Base-by-base conservation (phyloP, 2,329 filamentous ascomycete species). In the Colletotrichum higginsianum region DNA sequence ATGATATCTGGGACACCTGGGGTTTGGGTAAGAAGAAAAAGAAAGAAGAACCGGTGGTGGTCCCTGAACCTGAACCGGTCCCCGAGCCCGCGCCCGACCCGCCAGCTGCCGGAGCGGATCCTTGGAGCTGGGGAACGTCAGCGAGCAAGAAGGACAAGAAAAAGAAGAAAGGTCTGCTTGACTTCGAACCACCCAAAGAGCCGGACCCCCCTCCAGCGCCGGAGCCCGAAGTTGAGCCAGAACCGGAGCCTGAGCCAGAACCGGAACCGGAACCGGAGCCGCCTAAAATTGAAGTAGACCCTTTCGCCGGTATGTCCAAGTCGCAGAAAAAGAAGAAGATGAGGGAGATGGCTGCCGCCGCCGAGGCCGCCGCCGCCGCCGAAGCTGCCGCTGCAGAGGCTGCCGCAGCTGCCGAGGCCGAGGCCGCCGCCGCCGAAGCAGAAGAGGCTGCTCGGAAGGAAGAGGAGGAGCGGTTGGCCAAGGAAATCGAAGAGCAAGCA, bases 121-220 rank as follows among this genome's bases (percentile, higher is more conserved):
- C 68, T 13, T 85, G 82, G 83, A 82, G 80, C 16, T 81, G 79
- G 73, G 68, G 76, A 21, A 58, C 61, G 13, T 26, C 44, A 38
- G 62, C 73, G n/a, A 82, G 82, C 71, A 84, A 84, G 70, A 83
- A 80, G 50, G 70, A 76, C 30, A 82, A 80, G 71, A 87, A 86
- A 73, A 86, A 74, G 63, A 82, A 82, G 47, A 81, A 80, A 61
- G 76, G 71, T 15, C 52, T 55, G 7, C 60, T 71, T 18, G 78
- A 77, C 16, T 71, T 75, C 13, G 76, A 78, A 40, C 76, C 64
- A 16, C 72, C 77, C 11, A 78, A 77, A 23, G 77, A 79, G 16
- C 74, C 76, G 5, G 75, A 79, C 23, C 75, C 80, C 9, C 21
- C 26, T 12, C 62, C 49, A 5, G 71, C 71, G 15, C 53, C 57